A percentile compares a stretch with the other conserved stretches of the same genome.
phyloP scores from a whole-genome alignment of 768 basidiomycete species.

The Leucosporidium creatinivorum region DNA sequence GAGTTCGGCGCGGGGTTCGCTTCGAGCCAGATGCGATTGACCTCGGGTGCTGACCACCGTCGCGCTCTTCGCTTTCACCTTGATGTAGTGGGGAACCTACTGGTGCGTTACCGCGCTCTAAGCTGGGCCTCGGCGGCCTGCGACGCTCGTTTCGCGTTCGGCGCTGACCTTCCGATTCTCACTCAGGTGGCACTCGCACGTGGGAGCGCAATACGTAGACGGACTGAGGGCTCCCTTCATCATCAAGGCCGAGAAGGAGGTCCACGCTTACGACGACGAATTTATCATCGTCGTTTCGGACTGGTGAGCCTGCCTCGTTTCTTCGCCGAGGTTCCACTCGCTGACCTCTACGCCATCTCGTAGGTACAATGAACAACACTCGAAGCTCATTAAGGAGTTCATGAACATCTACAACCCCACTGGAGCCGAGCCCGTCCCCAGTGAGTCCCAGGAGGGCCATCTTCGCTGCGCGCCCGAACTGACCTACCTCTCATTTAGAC shows the following conservation, averaged over 20 bases:
- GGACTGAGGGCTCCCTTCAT: slow-evolving; percentile 81
- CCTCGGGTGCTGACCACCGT: no score
- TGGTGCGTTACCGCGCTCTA: slow-evolving; percentile 23
- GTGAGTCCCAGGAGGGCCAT: not conserved
- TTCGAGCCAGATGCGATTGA: no score
- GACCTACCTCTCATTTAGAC: not conserved
- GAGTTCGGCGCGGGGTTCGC: no score
- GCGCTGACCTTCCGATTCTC: not conserved
- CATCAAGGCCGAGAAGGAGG: slow-evolving; percentile 53
- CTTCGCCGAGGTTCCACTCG: not conserved
- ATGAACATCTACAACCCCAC: slow-evolving; percentile 54
- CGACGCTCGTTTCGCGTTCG: no score
- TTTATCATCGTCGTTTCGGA: slow-evolving; percentile 78
- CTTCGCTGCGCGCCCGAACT: no score
- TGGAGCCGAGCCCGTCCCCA: slow-evolving; percentile 3
- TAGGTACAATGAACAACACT: not conserved
- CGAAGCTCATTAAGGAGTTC: slow-evolving; percentile 9
- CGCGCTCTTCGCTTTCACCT: no score
- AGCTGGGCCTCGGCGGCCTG: no score
- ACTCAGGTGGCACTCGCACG: slow-evolving; percentile 27
- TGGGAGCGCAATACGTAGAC: slow-evolving; percentile 62
- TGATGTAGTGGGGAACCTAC: slow-evolving; percentile 23
- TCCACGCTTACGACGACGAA: slow-evolving; percentile 71
- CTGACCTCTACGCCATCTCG: not conserved
- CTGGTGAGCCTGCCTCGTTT: slow-evolving; percentile 67